Percentiles rank a stretch among this genome's conserved stretches.
Conservation (phyloP, 805 yeast genomes). For the Suhomyces emberorum region DNA sequence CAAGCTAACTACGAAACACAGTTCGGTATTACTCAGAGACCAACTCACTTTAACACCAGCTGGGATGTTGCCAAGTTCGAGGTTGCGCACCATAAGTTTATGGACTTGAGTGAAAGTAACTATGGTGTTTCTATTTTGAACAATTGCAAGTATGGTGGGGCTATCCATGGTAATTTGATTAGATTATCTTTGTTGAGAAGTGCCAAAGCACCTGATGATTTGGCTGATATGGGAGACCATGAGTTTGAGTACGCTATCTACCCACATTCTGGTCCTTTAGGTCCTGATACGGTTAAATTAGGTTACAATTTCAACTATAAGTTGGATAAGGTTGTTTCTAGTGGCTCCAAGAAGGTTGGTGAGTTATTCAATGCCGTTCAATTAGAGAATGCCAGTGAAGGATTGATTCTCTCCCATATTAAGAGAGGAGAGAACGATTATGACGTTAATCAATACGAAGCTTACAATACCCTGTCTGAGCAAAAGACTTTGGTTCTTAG, state of each 20-base stretch:
- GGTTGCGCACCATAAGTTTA: constrained; percentile 90
- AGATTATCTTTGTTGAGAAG: constrained; percentile 83
- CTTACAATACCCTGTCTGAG: constrained; percentile 42
- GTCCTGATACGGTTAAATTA: constrained; percentile 61
- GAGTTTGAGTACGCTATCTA: constrained; percentile 75
- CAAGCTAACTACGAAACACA: constrained; percentile 88
- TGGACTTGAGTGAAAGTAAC: constrained; percentile 81
- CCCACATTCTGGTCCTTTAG: constrained; percentile 75
- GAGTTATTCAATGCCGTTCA: constrained; percentile 18
- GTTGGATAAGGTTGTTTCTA: constrained; percentile 18
- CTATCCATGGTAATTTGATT: constrained; percentile 90
- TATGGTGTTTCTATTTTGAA: constrained; percentile 87
- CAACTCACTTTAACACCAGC: constrained; percentile 90
- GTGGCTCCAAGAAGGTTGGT: constrained; percentile 9
- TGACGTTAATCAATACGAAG: constrained; percentile 45
- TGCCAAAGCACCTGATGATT: constrained; percentile 91
- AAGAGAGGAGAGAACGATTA: constrained; percentile 87
- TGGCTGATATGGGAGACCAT: constrained; percentile 92
- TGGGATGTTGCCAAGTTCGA: constrained; percentile 98
- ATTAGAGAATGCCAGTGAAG: constrained; percentile 40
- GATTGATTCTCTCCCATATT: constrained; percentile 65
- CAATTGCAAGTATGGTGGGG: constrained; percentile 86
- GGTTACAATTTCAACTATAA: constrained; percentile 79
- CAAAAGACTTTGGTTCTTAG: constrained; percentile 61
- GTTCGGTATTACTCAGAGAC: constrained; percentile 86